Base-by-base conservation (phyloP, 495 filamentous ascomycete genomes). In the Aspergillus leporis region DNA sequence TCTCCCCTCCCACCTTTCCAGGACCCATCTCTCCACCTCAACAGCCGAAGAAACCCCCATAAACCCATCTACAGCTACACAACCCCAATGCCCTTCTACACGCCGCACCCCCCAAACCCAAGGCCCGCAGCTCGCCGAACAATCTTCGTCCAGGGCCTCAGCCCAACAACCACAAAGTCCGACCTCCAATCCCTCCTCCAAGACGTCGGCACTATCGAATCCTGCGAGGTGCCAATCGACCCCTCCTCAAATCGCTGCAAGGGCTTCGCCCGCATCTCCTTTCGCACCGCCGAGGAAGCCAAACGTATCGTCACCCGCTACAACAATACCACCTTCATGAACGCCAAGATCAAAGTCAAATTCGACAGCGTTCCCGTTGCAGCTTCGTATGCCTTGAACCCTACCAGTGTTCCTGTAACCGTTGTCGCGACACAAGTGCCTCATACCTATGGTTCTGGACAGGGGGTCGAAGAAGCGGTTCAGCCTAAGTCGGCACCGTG, bases 301-400 rank as follows among this genome's bases (percentile, higher is more conserved):
- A 69, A 70, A 50, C 65, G 66, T 2, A 72, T 66, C 9, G 64
- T 72, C 12, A 51, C 53, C 9, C 61, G 66, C 41, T 67, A 70
- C 45, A 73, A 77, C 59, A 73, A 73, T 8, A 49, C 66, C 38
- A 51, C 51, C 10, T 75, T 75, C 62, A 68, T 70, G 66, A 70
- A 68, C 0, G 56, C 63, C 7, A 69, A 59, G 5, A 70, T 75
- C 21, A 56, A 70, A 12, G 68, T 75, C 10, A 67, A 63, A 50
- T 60, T 73, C 43, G 70, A 68, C 36, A 55, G 59, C 22, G 49
- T 60, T 5, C 57, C 22, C 18, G 6, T 38, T 6, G 16, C 43
- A 5, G 43, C 14, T 10, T 12, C 30, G 7, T 41, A 25, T n/a
- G 18, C 53, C 18, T 22, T 46, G 12, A 8, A 6, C 3, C 25